Evolutionary conservation across 345 rosid species (phyloP), one percentile per base, ranked within the genome.

Genomic region (Tarenaya hassleriana): DNA sequence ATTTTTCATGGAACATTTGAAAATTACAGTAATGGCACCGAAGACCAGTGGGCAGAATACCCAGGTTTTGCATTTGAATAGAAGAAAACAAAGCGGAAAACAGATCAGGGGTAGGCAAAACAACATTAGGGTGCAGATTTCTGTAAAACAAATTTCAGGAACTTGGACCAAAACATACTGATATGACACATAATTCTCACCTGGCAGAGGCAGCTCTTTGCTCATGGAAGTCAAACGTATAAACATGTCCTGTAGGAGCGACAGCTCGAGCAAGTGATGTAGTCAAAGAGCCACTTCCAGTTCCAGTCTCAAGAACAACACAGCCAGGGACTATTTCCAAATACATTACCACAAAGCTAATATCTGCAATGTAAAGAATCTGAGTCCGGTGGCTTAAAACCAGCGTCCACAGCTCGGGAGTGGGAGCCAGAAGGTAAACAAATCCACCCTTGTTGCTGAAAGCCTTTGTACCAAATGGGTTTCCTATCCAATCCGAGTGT

Each of bases 331-430:
- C 92, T 11, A 91, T 61, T 70, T 91, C 98, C 57, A 88, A 73
- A 73, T 72, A 84, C 82, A 71, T 81, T 10, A 83, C 67, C 44
- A 88, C 79, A 47, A 92, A 79, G 73, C 86, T 76, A 52, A 88
- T 88, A 75, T 88, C 98, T 7, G 95, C 97, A 38, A 88, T 77
- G 53, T 88, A 88, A 10, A 92, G 98, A 68, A 88, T 92, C 80
- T 88, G 95, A 31, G 97, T 92, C 78, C 95, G 75, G 68, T 88
- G 98, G 75, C 90, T 88, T 58, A 88, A 70, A 52, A 88, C 98
- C 62, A 85, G 37, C 16, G 97, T 92, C 98, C 98, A 92, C 16
- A 88, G 48, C 67, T 91, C 98, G 1, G 96, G 95, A 18, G 95
- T 81, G 9, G 95, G 98, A 66, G 88, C 90, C 44, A 92, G 62